A percentile compares a stretch with the other conserved stretches of the same genome.
phyloP scores from a whole-genome alignment of 164 flowering plant genomes.

The Aristolochia fimbriata region DNA sequence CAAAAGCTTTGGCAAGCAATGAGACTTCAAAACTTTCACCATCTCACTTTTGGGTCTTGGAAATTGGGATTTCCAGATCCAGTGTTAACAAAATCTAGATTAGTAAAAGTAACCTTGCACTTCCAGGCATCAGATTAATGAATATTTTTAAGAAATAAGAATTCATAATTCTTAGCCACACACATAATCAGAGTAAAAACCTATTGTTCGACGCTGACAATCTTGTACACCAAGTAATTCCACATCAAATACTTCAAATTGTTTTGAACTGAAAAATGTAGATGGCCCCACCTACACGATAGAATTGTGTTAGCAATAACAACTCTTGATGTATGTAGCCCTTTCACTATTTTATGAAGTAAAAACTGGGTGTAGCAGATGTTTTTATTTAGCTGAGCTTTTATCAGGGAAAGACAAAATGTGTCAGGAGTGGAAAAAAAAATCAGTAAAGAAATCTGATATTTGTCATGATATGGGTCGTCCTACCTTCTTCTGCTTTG shows the following conservation, averaged over 20 bases:
- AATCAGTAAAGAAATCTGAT: no score
- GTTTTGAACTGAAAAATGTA: conserved; percentile 93
- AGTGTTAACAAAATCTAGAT: no score
- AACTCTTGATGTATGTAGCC: neutral
- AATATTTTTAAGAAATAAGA: no score
- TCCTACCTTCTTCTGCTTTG: neutral
- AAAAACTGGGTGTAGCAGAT: neutral
- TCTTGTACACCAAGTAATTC: conserved; percentile 60
- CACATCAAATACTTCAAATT: conserved; percentile 93
- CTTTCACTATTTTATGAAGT: neutral
- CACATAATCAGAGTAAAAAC: conserved; percentile 82
- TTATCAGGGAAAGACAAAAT: no score
- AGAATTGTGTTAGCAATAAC: neutral
- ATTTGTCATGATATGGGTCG: neutral
- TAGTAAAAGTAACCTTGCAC: no score
- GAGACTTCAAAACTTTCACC: no score
- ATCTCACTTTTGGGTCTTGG: no score
- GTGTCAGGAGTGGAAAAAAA: no score
- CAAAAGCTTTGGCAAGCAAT: no score
- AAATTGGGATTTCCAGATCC: no score
- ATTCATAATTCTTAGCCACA: conserved; percentile 38
- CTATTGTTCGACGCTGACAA: conserved; percentile 84
- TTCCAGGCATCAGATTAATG: no score
- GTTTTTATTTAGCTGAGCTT: neutral
- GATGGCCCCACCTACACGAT: conserved; percentile 82